Evolutionary conservation across 352 stramenopile genomes (phyloP), one percentile per base, ranked within the genome.

Genomic region (Plasmopara viticola): DNA sequence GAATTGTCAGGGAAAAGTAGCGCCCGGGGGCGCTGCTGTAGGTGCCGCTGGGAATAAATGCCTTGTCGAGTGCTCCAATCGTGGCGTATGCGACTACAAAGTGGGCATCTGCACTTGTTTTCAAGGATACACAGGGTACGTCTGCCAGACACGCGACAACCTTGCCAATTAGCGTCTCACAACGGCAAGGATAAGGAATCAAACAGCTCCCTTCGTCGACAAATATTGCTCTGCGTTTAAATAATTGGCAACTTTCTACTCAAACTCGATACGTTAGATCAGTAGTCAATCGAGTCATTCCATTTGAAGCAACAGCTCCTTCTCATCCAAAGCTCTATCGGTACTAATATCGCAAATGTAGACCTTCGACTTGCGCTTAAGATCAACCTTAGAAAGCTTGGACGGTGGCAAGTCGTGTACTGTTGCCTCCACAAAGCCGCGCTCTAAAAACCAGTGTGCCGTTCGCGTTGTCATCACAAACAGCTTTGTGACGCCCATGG

Each of bases 381-480:
- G 62, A 49, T 94, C 78, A 45, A 94, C 81, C 54, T 84, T 90
- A 18, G 62, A 68, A 10, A 71, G 66, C 68, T 94, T 94, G 12
- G 77, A 89, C 30, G 68, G 61, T 12, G 87, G 87, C n/a, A 96
- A 69, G 25, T 91, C 82, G n/a, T 90, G 74, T 20, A 98, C 84
- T 6, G 66, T 64, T 8, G 91, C 90, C 60, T 96, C 79, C 53
- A 88, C 74, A 62, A 98, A 99, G 17, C 95, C 95, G 31, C 95
- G 78, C 73, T 99, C 96, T 49, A 98, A 69, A 68, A 99, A 99
- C 94, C 95, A 99, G 67, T 98, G 93, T 62, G 98, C 97, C 14
- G 96, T 99, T 66, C 95, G 88, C 20, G 96, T 99, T 25, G 91
- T 98, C 37, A 99, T 76, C n/a, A 98, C 95, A 56, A 99, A 99